Base-by-base conservation (phyloP, 2,329 filamentous ascomycete species). In the Alternaria gaisen region DNA sequence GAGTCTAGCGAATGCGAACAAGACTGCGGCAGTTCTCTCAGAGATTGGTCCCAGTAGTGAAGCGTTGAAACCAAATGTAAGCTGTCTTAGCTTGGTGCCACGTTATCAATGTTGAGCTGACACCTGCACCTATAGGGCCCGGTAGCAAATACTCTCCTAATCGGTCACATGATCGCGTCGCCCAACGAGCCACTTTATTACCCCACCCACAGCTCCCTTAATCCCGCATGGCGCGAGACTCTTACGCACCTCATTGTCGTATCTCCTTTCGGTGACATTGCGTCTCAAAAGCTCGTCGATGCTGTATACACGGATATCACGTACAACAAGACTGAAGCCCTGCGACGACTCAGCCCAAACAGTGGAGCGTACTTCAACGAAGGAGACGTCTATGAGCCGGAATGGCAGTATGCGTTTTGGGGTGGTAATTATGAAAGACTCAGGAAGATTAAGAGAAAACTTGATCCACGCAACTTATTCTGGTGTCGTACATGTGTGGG, bases 321-420 rank as follows among this genome's bases (percentile, higher is more conserved):
- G 3, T 38, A 47, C 47, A 63, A 62, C 1, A 72, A 70, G 41
- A 68, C 55, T 6, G 53, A 66, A 20, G 51, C 56, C 1, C 56
- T 75, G 22, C 62, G 68, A 0, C 28, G 60, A 10, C 53, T 72
- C 18, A 59, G 62, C 1, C 72, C 71, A 2, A 59, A 72, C 0
- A 70, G 64, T 1, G 73, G 73, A 0, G 70, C 73, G 1, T 76
- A 74, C 48, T 72, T 73, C 51, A 76, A 75, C 34, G 73, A 77
- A 58, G 55, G 63, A 2, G 71, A 75, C 65, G 46, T 50, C 14
- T 68, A 64, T 32, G 67, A 74, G 46, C 63, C 61, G n/a, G 56
- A 70, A 3, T 77, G 72, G 72, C 69, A 76, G 51, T 4, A 61
- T 5, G 42, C 60, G 0, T 74, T 76, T 41, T 75, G 61, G 18